Conservation (phyloP, 179 eudicot genomes). For the Monotropa hypopitys region DNA sequence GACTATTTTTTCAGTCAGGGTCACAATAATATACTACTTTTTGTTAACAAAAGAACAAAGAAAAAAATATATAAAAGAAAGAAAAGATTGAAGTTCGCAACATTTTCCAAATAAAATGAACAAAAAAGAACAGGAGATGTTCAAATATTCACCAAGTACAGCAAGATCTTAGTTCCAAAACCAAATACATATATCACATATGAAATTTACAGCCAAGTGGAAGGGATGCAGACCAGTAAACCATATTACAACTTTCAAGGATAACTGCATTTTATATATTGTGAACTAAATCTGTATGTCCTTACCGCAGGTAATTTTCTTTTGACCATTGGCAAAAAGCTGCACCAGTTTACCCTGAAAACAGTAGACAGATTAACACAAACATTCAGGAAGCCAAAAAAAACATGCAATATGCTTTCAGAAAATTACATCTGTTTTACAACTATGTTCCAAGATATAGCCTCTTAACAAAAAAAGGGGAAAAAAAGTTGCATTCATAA, state of each 20-base stretch:
- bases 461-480: not conserved
- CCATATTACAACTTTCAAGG: not conserved
- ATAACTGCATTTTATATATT: not conserved
- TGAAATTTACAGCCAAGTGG: not conserved
- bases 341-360: conserved; percentile 77
- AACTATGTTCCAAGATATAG: not conserved
- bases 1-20: not conserved
- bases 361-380: conserved; percentile 2
- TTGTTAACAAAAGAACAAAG: not conserved
- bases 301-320: conserved; percentile 89
- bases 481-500: not conserved
- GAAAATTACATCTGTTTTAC: no score
- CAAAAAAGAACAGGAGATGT: not conserved
- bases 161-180: not conserved
- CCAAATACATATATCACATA: not conserved
- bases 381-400: not conserved
- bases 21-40: not conserved
- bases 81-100: not conserved
- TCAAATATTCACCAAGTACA: not conserved
- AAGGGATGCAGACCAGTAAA: not conserved
- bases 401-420: not conserved
- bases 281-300: not conserved
- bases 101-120: not conserved
- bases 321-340: conserved; percentile 67
- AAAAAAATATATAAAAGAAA: not conserved